Evolutionary conservation across 2,329 filamentous ascomycete genomes (phyloP).

Genomic region (Fusarium ramigenum): DNA sequence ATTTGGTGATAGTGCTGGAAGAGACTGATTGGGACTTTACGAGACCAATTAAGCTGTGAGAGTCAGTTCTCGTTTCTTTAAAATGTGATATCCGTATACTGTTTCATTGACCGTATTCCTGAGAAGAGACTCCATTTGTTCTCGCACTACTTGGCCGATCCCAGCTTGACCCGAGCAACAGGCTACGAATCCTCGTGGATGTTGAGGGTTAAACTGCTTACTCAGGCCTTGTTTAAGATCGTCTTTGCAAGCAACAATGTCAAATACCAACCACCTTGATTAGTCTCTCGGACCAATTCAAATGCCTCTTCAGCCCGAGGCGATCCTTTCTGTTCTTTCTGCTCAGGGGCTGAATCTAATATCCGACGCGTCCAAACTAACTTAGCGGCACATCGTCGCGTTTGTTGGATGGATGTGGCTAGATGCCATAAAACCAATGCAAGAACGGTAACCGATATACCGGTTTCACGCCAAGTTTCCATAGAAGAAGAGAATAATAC

Average conservation of each 20-base stretch:
- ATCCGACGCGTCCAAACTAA: constrained; percentile 9
- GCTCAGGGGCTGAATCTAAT: constrained; percentile 28
- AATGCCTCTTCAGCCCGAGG: constrained; percentile 19
- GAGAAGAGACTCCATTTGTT: background rate
- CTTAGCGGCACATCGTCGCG: constrained; percentile 14
- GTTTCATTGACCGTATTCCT: constrained; percentile 2
- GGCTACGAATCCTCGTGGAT: constrained; percentile 5
- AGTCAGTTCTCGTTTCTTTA: constrained; percentile 14
- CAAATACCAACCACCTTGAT: constrained; percentile 14
- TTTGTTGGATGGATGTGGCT: background rate
- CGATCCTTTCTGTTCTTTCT: constrained; percentile 19
- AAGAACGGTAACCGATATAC: constrained; percentile 9
- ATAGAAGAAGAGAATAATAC: background rate
- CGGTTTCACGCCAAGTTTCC: constrained; percentile 17
- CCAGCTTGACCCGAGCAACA: background rate
- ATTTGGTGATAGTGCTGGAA: background rate
- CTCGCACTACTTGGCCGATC: background rate
- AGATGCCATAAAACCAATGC: constrained; percentile 3
- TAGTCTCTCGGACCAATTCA: constrained; percentile 14
- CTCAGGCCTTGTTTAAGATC: constrained; percentile 12
- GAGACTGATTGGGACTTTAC: background rate
- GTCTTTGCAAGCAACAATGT: constrained; percentile 6
- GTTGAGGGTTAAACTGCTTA: background rate
- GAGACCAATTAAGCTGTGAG: background rate
- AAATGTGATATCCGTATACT: background rate